Conservation (phyloP, 2,329 filamentous ascomycete genomes). For the Penicillium sp. region DNA sequence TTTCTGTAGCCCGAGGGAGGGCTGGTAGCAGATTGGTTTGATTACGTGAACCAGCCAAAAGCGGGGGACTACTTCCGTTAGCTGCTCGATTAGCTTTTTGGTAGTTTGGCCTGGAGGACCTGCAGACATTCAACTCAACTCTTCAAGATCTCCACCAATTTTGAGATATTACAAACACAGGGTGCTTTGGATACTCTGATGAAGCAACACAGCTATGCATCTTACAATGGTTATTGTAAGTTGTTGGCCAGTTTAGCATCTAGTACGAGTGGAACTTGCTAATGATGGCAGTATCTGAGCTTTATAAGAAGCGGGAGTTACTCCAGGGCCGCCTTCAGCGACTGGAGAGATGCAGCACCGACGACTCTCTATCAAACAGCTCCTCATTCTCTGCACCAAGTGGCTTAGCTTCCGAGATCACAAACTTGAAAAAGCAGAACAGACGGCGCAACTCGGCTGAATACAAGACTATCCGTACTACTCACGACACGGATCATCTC, state of each 20-base stretch:
- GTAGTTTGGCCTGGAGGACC: neutral
- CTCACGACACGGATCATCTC: constrained; percentile 54
- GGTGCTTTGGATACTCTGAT: constrained; percentile 47
- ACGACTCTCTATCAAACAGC: neutral
- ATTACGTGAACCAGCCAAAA: neutral
- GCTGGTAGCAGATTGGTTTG: no score
- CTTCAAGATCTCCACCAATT: neutral
- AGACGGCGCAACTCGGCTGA: constrained; percentile 44
- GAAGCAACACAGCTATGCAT: constrained; percentile 74
- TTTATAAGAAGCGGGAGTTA: constrained; percentile 55
- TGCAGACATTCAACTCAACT: neutral
- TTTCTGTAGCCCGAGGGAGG: no score
- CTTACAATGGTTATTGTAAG: constrained; percentile 71
- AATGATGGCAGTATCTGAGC: constrained; percentile 53
- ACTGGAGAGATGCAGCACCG: constrained; percentile 9
- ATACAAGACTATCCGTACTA: constrained; percentile 14
- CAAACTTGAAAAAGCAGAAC: constrained; percentile 30
- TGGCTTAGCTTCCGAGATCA: constrained; percentile 10
- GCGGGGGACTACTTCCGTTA: neutral
- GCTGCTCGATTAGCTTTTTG: neutral
- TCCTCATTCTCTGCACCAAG: neutral
- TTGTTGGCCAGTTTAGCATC: neutral
- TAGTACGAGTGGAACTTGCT: neutral
- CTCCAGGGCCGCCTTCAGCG: constrained; percentile 17
- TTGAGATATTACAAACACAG: neutral